These are phyloP conservation scores for Pythium biforme DNA, from an alignment of 352 stramenopile species.

Conservation along the genomic window DNA sequence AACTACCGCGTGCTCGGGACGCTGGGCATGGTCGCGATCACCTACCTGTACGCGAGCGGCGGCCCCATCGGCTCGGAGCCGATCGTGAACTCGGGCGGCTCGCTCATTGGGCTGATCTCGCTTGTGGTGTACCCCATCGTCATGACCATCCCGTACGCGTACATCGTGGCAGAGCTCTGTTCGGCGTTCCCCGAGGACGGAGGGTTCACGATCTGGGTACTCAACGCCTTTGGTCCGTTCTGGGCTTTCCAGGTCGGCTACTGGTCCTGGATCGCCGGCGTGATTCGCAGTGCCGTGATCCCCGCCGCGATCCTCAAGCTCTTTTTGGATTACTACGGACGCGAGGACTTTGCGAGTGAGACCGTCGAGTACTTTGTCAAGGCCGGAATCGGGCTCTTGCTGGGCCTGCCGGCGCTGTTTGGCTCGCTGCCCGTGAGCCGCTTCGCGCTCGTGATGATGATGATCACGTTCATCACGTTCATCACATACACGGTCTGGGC, in stretches of 20 bases:
- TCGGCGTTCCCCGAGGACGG: constrained; percentile 75
- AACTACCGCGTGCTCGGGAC: constrained; percentile 30
- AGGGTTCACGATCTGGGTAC: constrained; percentile 67
- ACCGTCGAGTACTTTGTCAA: constrained; percentile 36
- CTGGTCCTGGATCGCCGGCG: constrained; percentile 80
- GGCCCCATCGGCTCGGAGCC: constrained; percentile 45
- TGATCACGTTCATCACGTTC: constrained; percentile 77
- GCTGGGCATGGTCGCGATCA: constrained; percentile 31
- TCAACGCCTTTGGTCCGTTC: constrained; percentile 70
- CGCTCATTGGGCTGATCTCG: constrained; percentile 50
- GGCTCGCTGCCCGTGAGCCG: constrained; percentile 36
- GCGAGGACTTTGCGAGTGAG: constrained; percentile 27
- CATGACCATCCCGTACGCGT: constrained; percentile 53
- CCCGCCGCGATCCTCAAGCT: constrained; percentile 52
- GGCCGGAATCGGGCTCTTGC: constrained; percentile 26
- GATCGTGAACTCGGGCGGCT: constrained; percentile 50
- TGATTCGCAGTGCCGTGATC: constrained; percentile 37
- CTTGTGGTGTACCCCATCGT: constrained; percentile 63
- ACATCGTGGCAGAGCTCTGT: constrained; percentile 63
- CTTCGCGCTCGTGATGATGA: constrained; percentile 31
- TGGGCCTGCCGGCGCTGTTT: constrained; percentile 37
- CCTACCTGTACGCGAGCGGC: constrained; percentile 30
- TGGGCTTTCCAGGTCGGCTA: constrained; percentile 82
- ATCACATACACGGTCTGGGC: constrained; percentile 62
- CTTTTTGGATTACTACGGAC: constrained; percentile 34